Base-by-base conservation (phyloP, 2,329 filamentous ascomycete genomes). In the Epichloe hybrida region DNA sequence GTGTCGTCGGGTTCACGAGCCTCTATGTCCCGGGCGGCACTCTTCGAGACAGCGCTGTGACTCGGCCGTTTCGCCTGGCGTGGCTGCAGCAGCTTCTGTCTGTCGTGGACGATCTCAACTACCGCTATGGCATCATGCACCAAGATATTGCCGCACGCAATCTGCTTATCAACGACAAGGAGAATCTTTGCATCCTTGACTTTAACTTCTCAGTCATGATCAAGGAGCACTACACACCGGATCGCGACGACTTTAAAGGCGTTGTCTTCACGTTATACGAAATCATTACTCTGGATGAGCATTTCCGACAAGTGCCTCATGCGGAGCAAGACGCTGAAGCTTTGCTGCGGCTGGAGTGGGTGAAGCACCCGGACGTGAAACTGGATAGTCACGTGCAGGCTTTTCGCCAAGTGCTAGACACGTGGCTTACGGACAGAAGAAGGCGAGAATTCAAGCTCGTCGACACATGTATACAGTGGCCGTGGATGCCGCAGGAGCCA, bases 71-170 rank as follows among this genome's bases (percentile, higher is more conserved):
- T 48, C 63, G 60, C 54, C 55, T 71, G 0, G 41, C 62, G 48
- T 69, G 65, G 62, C 55, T 70, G 0, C 52, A 58, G 15, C 68
- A 72, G 50, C 62, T 72, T 0, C 62, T 62, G 0, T 7, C 57
- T 0, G 61, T 67, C 2, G 61, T 70, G 5, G 68, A 71, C 50
- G 59, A 64, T 37, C 56, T 71, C 27, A 70, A 71, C 49, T 55
- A 70, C 11, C 50, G 59, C 37, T 54, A 64, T 37, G 66, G 68
- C 31, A 62, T 71, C 38, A 54, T 59, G 40, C 69, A 71, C 54
- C 62, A 68, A 52, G 69, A 70, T 50, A 59, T 72, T 47, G 60
- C 62, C 2, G 52, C 64, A 4, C 60, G 64, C 21, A 72, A 72
- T 50, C 58, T 71, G 3, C 46, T 71, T 0, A 52, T 71, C 4